A percentile compares a stretch with the other conserved stretches of the same genome.
phyloP scores from a whole-genome alignment of 345 rosid species.

The Citrus mangshanensis region DNA sequence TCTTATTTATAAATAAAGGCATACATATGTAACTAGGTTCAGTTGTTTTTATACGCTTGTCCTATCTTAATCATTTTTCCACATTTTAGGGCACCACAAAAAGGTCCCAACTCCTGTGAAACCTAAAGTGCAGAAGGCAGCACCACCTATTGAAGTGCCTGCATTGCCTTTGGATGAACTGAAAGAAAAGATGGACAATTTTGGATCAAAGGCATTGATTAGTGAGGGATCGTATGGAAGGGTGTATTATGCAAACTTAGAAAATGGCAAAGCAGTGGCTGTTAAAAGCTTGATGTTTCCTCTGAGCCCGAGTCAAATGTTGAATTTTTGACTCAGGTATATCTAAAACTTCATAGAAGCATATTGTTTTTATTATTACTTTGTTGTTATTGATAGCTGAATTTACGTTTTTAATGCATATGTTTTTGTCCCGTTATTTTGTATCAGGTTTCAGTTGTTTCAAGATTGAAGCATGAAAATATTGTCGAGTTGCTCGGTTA shows the following conservation, averaged over 20 bases:
- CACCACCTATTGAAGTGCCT: slow-evolving; percentile 84
- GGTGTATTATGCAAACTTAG: slow-evolving; percentile 75
- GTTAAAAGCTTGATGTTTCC: slow-evolving; percentile 92
- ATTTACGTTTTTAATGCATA: not conserved
- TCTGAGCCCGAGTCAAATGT: slow-evolving; percentile 67
- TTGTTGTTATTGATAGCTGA: not conserved
- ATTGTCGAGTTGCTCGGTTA: slow-evolving; percentile 83
- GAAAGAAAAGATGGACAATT: slow-evolving; percentile 85
- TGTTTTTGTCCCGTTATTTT: not conserved
- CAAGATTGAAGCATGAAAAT: slow-evolving; percentile 81
- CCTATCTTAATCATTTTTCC: not conserved
- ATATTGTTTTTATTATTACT: not conserved
- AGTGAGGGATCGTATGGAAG: slow-evolving; percentile 99
- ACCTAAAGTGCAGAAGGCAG: slow-evolving; percentile 57
- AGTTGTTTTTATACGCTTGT: not conserved
- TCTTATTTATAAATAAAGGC: not conserved
- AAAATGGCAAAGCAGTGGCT: slow-evolving; percentile 66
- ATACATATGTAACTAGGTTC: not conserved
- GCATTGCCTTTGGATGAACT: slow-evolving; percentile 63
- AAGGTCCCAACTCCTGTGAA: slow-evolving; percentile 54
- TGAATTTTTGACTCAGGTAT: slow-evolving; percentile 90
- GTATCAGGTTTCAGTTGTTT: slow-evolving; percentile 72
- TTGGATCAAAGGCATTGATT: slow-evolving; percentile 90
- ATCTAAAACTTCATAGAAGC: slow-evolving; percentile 1
- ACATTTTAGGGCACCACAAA: slow-evolving; percentile 52